phyloP scores from a whole-genome alignment of 345 rosid species.

The Gossypium rotundifolium region DNA sequence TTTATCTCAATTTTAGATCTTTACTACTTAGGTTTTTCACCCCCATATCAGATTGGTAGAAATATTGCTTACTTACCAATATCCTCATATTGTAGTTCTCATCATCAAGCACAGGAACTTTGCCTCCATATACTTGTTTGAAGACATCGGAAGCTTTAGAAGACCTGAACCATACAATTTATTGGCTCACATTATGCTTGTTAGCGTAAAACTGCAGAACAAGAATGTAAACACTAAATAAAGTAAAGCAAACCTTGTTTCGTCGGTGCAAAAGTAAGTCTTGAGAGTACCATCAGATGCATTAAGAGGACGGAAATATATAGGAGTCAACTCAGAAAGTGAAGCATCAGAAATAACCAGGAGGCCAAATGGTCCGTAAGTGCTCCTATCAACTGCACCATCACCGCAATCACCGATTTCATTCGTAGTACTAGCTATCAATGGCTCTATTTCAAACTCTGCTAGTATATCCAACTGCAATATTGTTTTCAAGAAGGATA shows the following conservation, averaged over 20 bases:
- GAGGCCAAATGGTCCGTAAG: constrained; percentile 73
- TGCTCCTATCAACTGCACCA: constrained; percentile 46
- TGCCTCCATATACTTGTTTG: constrained; percentile 54
- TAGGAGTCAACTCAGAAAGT: constrained; percentile 70
- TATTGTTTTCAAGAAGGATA: neutral
- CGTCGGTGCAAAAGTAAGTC: constrained; percentile 68
- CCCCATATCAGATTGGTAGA: neutral
- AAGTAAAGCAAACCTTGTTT: constrained; percentile 43
- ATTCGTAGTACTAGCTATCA: constrained; percentile 22
- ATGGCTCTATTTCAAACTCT: constrained; percentile 40
- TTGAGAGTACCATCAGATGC: constrained; percentile 28
- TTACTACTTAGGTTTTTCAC: neutral
- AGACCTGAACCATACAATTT: constrained; percentile 47
- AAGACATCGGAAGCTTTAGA: constrained; percentile 56
- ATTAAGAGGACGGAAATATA: constrained; percentile 55
- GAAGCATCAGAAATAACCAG: constrained; percentile 60
- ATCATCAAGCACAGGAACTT: constrained; percentile 55
- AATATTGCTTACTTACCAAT: constrained; percentile 42
- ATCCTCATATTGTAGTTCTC: constrained; percentile 69
- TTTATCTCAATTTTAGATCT: neutral
- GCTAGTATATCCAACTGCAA: constrained; percentile 56
- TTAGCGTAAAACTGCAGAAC: neutral
- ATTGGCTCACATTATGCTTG: neutral
- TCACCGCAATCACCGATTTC: constrained; percentile 33
- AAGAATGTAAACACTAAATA: neutral